Evolutionary conservation across 164 flowering plant genomes (phyloP).

Genomic region (Sedum album): DNA sequence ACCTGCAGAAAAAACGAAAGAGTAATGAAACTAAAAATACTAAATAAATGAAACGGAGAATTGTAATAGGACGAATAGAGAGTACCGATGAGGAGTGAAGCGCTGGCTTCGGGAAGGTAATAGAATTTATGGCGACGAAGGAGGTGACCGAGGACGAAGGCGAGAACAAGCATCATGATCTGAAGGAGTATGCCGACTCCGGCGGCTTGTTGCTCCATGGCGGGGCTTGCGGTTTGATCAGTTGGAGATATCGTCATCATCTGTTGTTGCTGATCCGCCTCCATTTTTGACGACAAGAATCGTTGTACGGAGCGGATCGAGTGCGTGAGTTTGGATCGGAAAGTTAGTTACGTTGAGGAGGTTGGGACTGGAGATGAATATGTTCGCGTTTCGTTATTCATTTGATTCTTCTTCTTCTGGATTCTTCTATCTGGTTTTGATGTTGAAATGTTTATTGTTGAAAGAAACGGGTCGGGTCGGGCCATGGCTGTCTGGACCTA

Average conservation of each 20-base stretch:
- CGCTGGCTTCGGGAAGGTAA: constrained; percentile 96
- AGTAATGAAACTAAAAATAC: background rate
- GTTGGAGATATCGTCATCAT: background rate
- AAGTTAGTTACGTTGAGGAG: background rate
- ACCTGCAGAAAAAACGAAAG: constrained; percentile 31
- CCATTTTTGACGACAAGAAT: background rate
- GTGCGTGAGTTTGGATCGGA: no score
- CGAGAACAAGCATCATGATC: constrained; percentile 98
- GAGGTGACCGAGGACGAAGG: constrained; percentile 93
- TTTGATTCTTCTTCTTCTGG: background rate
- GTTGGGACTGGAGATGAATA: background rate
- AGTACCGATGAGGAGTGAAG: constrained; percentile 86
- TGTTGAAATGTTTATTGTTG: background rate
- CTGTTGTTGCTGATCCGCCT: background rate
- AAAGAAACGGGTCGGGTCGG: background rate
- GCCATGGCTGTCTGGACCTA: no score
- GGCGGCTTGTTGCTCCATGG: constrained; percentile 91
- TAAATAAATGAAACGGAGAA: background rate
- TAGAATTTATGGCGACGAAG: constrained; percentile 86
- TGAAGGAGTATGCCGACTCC: constrained; percentile 95
- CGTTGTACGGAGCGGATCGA: background rate
- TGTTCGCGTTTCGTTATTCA: background rate
- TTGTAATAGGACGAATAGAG: background rate
- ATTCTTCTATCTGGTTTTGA: background rate
- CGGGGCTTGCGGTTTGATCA: constrained; percentile 22